Percentiles rank a stretch among this genome's conserved stretches.
Evolutionary conservation across 1,139 yeast species (phyloP).

Genomic region (Zygosaccharomyces sapae): DNA sequence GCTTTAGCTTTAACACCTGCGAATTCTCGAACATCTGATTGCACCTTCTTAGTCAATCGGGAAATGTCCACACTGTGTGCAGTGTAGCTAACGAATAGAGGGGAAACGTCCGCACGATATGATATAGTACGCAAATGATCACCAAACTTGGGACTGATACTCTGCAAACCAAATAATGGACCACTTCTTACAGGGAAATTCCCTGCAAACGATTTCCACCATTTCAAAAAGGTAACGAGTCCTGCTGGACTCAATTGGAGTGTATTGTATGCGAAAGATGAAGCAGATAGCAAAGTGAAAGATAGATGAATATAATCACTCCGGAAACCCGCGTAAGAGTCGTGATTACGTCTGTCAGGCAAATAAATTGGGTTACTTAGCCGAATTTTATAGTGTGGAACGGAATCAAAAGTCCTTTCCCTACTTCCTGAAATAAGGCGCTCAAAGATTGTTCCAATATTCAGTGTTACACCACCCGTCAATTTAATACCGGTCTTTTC

Average conservation of each 20-base stretch:
- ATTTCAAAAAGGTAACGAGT: slow-evolving; percentile 61
- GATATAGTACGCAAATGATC: slow-evolving; percentile 74
- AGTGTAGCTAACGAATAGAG: slow-evolving; percentile 69
- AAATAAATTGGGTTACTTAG: slow-evolving; percentile 63
- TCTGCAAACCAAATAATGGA: slow-evolving; percentile 51
- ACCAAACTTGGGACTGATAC: slow-evolving; percentile 59
- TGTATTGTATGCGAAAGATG: slow-evolving; percentile 53
- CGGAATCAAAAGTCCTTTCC: slow-evolving; percentile 49
- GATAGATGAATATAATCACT: slow-evolving; percentile 77
- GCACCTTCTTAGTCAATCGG: slow-evolving; percentile 42
- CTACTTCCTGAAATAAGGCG: slow-evolving; percentile 39
- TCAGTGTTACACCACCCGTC: slow-evolving; percentile 57
- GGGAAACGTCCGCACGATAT: slow-evolving; percentile 68
- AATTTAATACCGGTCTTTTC: slow-evolving; percentile 56
- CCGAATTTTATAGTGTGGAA: slow-evolving; percentile 68
- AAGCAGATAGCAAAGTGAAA: slow-evolving; percentile 55
- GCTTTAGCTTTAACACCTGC: slow-evolving; percentile 80
- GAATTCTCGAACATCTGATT: slow-evolving; percentile 47
- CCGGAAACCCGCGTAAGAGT: slow-evolving; percentile 72
- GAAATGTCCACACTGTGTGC: slow-evolving; percentile 55
- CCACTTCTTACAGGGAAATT: slow-evolving; percentile 78
- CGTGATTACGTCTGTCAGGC: slow-evolving; percentile 46
- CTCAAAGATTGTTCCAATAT: slow-evolving; percentile 57
- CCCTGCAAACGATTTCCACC: slow-evolving; percentile 81
- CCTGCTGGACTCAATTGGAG: slow-evolving; percentile 72